phyloP scores from a whole-genome alignment of 2,329 filamentous ascomycete species.

The Cercospora zeina region DNA sequence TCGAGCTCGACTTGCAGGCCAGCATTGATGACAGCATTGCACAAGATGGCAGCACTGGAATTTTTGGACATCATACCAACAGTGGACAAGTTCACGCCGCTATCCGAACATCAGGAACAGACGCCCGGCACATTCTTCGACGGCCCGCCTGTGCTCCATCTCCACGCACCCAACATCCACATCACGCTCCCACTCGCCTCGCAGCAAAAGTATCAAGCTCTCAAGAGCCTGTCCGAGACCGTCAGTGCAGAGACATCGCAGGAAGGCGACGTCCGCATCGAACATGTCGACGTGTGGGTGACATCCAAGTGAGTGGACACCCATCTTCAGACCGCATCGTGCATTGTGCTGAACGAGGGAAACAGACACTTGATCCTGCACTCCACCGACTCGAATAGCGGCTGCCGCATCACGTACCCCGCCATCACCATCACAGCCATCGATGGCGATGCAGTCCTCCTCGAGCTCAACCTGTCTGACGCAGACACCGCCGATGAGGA shows the following conservation, averaged over 20 bases:
- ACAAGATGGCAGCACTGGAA: slow-evolving; percentile 7
- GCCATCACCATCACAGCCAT: slow-evolving; percentile 74
- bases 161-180: slow-evolving; percentile 53
- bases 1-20: background rate
- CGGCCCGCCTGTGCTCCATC: slow-evolving; percentile 70
- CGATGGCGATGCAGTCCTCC: slow-evolving; percentile 63
- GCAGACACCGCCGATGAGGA: slow-evolving; percentile 62
- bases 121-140: slow-evolving; percentile 72
- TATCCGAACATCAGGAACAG: slow-evolving; percentile 69
- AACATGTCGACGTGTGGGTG: slow-evolving; percentile 50
- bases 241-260: slow-evolving; percentile 22
- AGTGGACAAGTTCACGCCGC: slow-evolving; percentile 54
- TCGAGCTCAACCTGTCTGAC: slow-evolving; percentile 66
- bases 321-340: background rate
- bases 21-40: background rate
- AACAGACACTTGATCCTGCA: slow-evolving; percentile 63
- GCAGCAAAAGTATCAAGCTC: slow-evolving; percentile 10
- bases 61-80: slow-evolving; percentile 8
- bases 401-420: slow-evolving; percentile 71
- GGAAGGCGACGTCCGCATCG: slow-evolving; percentile 29
- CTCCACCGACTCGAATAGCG: slow-evolving; percentile 58
- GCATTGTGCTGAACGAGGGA: slow-evolving; percentile 3
- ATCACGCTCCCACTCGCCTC: slow-evolving; percentile 3
- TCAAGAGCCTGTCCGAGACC: background rate
- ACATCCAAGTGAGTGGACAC: slow-evolving; percentile 44